A percentile compares a stretch with the other conserved stretches of the same genome.
These are phyloP conservation scores for Coemansia sp. DNA, from an alignment of 192 early-diverging fungal genomes.

Conservation along the genomic window DNA sequence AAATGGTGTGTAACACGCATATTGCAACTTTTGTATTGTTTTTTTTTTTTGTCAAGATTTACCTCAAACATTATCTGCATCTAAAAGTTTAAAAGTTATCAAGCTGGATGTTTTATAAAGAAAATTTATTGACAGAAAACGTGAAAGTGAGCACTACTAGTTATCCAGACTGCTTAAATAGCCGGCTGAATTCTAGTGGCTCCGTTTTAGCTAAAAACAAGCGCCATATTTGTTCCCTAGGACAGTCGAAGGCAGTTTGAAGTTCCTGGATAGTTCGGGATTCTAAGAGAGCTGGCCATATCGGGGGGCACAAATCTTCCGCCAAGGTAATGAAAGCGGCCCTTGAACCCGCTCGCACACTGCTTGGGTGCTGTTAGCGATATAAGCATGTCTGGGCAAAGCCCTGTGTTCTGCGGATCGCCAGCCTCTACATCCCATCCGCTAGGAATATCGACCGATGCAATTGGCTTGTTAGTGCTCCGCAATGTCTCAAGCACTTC, in stretches of 20 bases:
- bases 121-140: too few relatives aligned
- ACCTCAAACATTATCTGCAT: too few relatives aligned
- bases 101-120: too few relatives aligned
- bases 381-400: constrained; percentile 80
- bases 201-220: background rate
- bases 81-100: too few relatives aligned
- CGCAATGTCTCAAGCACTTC: constrained; percentile 12
- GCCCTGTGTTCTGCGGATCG: constrained; percentile 33
- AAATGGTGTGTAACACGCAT: constrained; percentile 15
- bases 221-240: background rate
- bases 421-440: constrained; percentile 94
- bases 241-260: constrained; percentile 67
- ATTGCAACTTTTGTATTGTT: background rate
- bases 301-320: constrained; percentile 84
- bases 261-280: constrained; percentile 69
- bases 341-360: constrained; percentile 68
- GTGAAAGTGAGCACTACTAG: too few relatives aligned
- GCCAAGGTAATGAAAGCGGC: constrained; percentile 78
- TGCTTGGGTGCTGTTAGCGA: constrained; percentile 92
- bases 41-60: background rate
- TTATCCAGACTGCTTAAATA: too few relatives aligned
- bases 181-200: background rate
- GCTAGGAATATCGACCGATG: constrained; percentile 88
- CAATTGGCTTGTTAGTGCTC: constrained; percentile 49
- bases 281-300: constrained; percentile 65